Conservation (phyloP, 1,139 yeast species). For the Suhomyces wounanorum region DNA sequence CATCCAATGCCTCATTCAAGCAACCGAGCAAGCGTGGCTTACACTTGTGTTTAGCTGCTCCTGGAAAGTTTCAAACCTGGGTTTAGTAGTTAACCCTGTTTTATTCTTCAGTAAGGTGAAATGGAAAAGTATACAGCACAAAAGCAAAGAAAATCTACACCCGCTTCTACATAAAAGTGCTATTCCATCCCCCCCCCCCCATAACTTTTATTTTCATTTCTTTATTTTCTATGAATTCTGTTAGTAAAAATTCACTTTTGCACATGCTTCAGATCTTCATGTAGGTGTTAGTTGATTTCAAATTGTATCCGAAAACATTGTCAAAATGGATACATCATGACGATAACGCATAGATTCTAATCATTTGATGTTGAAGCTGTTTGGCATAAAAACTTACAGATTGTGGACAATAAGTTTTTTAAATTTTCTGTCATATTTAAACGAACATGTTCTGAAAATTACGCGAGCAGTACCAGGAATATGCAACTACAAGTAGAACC, state of each 20-base stretch:
- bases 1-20: too few species aligned
- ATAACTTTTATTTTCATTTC: not conserved
- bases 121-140: too few species aligned
- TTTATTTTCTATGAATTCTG: conserved; percentile 2
- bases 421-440: not conserved
- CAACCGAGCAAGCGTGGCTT: too few species aligned
- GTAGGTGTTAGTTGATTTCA: conserved; percentile 48
- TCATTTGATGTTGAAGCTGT: conserved; percentile 16
- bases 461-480: not conserved
- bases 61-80: too few species aligned
- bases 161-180: too few species aligned
- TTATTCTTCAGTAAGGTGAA: too few species aligned
- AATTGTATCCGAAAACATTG: conserved; percentile 35
- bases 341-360: conserved; percentile 43
- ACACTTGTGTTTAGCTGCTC: too few species aligned
- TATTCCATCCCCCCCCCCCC: too few species aligned
- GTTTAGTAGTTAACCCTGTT: too few species aligned
- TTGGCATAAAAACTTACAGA: not conserved
- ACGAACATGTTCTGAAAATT: not conserved
- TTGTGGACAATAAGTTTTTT: not conserved
- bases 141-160: too few species aligned
- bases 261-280: conserved; percentile 26
- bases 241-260: conserved; percentile 11
- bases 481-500: not conserved
- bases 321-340: conserved; percentile 39